Evolutionary conservation across 495 filamentous ascomycete species (phyloP).

Genomic region (Hypomontagnella submonticulosa): DNA sequence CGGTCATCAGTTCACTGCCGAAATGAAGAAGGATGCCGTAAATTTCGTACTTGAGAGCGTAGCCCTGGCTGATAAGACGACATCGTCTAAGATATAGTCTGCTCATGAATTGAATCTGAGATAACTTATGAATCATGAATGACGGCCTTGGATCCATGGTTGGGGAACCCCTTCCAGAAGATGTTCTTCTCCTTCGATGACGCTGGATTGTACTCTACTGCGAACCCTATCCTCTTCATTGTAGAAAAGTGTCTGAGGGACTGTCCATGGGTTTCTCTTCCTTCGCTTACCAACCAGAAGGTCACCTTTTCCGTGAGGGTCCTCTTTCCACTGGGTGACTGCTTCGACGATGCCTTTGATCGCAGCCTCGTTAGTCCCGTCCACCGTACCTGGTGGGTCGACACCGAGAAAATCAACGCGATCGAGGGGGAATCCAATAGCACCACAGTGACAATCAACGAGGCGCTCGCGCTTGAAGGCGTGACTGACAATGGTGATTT

Average conservation of each 20-base stretch:
- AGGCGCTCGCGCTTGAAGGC: conserved; percentile 78
- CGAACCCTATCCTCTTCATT: conserved; percentile 48
- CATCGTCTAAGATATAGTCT: conserved; percentile 36
- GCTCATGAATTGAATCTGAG: not conserved
- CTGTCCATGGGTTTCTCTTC: conserved; percentile 60
- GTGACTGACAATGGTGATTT: conserved; percentile 77
- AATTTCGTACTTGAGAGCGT: conserved; percentile 70
- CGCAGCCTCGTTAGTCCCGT: conserved; percentile 49
- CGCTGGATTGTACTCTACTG: conserved; percentile 49
- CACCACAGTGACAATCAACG: conserved; percentile 72
- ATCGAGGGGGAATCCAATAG: conserved; percentile 65
- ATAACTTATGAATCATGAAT: not conserved
- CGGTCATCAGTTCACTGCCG: conserved; percentile 76
- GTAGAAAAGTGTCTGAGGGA: conserved; percentile 53
- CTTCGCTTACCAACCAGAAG: conserved; percentile 60
- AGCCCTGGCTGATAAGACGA: conserved; percentile 37
- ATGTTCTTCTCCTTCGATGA: conserved; percentile 47
- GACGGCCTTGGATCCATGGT: conserved; percentile 47
- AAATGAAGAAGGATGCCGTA: conserved; percentile 78
- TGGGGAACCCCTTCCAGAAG: conserved; percentile 47
- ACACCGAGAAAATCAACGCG: conserved; percentile 70
- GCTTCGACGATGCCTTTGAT: conserved; percentile 55
- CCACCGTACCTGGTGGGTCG: conserved; percentile 67
- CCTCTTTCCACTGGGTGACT: conserved; percentile 58
- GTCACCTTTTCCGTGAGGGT: conserved; percentile 60